Evolutionary conservation across 768 basidiomycete species (phyloP), one percentile per base, ranked within the genome.

Genomic region (Hygrocybe coccinea): DNA sequence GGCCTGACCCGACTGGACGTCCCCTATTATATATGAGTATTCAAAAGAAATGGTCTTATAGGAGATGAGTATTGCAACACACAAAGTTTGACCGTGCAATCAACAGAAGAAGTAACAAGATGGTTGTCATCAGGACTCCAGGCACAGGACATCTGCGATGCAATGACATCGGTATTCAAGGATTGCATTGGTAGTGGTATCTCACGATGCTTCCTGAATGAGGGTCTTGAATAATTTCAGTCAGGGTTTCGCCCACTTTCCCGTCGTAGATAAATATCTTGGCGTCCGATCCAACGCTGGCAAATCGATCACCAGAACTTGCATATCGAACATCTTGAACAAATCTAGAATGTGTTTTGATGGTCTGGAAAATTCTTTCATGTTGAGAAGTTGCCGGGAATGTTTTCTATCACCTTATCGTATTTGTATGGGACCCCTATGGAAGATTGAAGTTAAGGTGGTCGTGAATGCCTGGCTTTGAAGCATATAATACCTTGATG

Each of bases 201-300:
- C 87, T 62, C 68, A 91, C 89, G 54, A 89, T 82, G 61, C 79
- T 85, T 44, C 89, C 90, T 64, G 80, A 84, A 67, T 93, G 90
- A 3, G 82, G 79, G 58, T 67, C 79, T 54, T 87, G 85, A 11
- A 79, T 77, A 50, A 94, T 65, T 61, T 91, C 90, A 15, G 75
- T 78, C 19, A 87, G 59, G 3, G 83, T 84, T 24, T 95, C 90
- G 1, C 94, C 95, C 1, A 82, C 85, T 69, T 89, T 88, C 24
- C 95, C 95, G 55, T 95, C 91, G 66, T 95, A 95, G 11, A 97
- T 63, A 74, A 97, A 89, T 19, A 89, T 71, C 73, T 87, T 95
- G 29, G 78, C 80, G 67, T 98, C 95, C 5, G 90, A 88, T 19
- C 92, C 95, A 35, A 90, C 92, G 56, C 91, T 93, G 12, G 83